Base-by-base conservation (phyloP, 139 green algal genomes). In the Coccomyxa sp. region DNA sequence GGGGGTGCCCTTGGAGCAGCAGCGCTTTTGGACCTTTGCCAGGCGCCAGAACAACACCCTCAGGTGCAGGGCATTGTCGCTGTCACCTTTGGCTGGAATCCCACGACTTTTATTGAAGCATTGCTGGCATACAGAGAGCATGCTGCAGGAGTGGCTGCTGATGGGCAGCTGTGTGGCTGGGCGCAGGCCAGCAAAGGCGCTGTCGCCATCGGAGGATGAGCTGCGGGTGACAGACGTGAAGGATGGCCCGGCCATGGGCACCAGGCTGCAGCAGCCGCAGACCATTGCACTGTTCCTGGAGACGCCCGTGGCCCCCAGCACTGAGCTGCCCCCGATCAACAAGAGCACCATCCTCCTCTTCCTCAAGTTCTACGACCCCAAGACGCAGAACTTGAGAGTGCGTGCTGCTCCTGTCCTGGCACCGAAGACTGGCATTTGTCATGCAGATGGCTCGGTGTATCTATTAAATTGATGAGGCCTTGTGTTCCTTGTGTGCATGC, bases 1-100 rank as follows among this genome's bases (percentile, higher is more conserved):
- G 67, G 90, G 92, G 25, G 88, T 99, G 32, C 92, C 94, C 0
- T 58, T 86, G 16, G 83, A 91, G 0, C 67, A 86, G 82, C 97
- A 99, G 89, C 94, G 96, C 27, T 98, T 92, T 84, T 99, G 96
- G 97, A 85, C 89, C 68, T 99, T 93, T 93, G 81, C 88, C 27
- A 82, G 81, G 76, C 93, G 96, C 27, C 86, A 93, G 45, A 99
- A 99, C 88, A 63, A 82, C 74, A 98, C 95, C 0, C 89, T 90
- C 63, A 88, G 96, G 16, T 83, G 38, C 38, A 7, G 38, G 38
- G 38, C 38, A 1, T 80, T 87, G 66, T 81, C 76, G 67, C 85
- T 85, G 68, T 67, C n/a, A n/a, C 25, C 1, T n/a, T 60, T 68
- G 23, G n/a, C 45, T 81, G 79, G 32, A 23, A 28, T 83, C 30